phyloP scores from a whole-genome alignment of 2,329 filamentous ascomycete genomes.

The Talaromyces atroroseus region DNA sequence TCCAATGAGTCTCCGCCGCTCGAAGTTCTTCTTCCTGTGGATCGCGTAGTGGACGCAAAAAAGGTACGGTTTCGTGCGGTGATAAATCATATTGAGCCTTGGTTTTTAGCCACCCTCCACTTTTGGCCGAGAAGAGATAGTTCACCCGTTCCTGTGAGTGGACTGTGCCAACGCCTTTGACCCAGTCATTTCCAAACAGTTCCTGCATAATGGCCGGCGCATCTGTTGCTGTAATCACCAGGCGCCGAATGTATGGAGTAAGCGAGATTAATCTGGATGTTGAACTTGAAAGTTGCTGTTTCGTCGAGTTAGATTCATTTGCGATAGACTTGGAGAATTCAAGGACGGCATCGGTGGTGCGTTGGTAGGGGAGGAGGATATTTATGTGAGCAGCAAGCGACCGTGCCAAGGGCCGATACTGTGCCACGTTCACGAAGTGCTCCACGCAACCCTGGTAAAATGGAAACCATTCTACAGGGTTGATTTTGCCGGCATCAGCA shows the following conservation, averaged over 20 bases:
- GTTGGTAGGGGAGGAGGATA: slow-evolving; percentile 83
- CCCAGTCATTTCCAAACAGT: slow-evolving; percentile 90
- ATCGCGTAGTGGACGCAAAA: slow-evolving; percentile 71
- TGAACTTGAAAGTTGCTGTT: slow-evolving; percentile 20
- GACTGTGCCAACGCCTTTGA: slow-evolving; percentile 68
- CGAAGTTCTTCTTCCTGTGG: slow-evolving; percentile 74
- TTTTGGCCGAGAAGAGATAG: slow-evolving; percentile 92
- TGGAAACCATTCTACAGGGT: slow-evolving; percentile 83
- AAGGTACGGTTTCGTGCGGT: slow-evolving; percentile 76
- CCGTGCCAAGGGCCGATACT: slow-evolving; percentile 73
- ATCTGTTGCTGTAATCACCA: slow-evolving; percentile 91
- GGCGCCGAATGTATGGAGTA: slow-evolving; percentile 81
- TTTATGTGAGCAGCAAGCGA: slow-evolving; percentile 86
- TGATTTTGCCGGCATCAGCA: slow-evolving; percentile 41
- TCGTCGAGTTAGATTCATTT: slow-evolving; percentile 9
- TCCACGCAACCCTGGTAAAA: slow-evolving; percentile 79
- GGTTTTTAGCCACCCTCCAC: slow-evolving; percentile 78
- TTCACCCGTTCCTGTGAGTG: slow-evolving; percentile 87
- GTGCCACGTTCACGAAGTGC: slow-evolving; percentile 84
- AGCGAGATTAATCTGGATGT: slow-evolving; percentile 53
- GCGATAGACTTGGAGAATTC: slow-evolving; percentile 31
- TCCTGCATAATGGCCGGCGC: slow-evolving; percentile 74
- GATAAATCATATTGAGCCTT: slow-evolving; percentile 86
- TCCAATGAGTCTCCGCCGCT: slow-evolving; percentile 77
- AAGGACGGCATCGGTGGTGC: slow-evolving; percentile 39